Percentiles rank a stretch among this genome's conserved stretches.
Conservation (phyloP, 495 filamentous ascomycete species). For the Trichoderma erinaceum region DNA sequence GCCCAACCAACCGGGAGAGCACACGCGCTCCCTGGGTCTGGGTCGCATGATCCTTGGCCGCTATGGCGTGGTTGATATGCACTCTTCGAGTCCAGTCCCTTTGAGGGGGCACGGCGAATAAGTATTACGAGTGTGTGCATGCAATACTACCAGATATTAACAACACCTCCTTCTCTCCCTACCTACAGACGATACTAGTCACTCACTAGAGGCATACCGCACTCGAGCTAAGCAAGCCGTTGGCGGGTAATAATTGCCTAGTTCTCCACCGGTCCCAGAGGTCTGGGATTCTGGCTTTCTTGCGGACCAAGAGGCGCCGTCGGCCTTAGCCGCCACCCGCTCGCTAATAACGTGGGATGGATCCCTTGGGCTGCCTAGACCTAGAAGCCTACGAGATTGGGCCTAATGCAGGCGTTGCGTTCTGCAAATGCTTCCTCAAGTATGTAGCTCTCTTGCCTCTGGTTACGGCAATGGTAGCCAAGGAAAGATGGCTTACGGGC, state of each 20-base stretch:
- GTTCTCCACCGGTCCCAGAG: background rate
- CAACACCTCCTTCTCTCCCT: too few species aligned
- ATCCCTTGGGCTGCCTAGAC: too few species aligned
- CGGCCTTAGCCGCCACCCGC: constrained; percentile 10
- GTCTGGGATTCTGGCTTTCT: background rate
- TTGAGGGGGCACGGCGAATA: too few species aligned
- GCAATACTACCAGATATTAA: too few species aligned
- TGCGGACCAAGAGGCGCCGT: background rate
- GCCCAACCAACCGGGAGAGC: background rate
- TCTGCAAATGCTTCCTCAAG: too few species aligned
- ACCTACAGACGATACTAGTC: background rate
- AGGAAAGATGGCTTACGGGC: too few species aligned
- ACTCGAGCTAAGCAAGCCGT: background rate
- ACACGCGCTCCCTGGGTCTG: background rate
- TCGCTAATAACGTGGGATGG: background rate
- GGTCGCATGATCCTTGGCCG: background rate
- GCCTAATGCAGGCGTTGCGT: too few species aligned
- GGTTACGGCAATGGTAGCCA: too few species aligned
- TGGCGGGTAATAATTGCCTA: background rate
- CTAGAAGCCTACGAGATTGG: too few species aligned
- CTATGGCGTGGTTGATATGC: background rate
- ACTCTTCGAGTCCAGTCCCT: background rate
- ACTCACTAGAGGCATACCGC: background rate
- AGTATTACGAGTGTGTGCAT: too few species aligned
- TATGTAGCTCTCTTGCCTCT: too few species aligned